Evolutionary conservation across 2,329 filamentous ascomycete species (phyloP).

Genomic region (Aspergillus sp.): DNA sequence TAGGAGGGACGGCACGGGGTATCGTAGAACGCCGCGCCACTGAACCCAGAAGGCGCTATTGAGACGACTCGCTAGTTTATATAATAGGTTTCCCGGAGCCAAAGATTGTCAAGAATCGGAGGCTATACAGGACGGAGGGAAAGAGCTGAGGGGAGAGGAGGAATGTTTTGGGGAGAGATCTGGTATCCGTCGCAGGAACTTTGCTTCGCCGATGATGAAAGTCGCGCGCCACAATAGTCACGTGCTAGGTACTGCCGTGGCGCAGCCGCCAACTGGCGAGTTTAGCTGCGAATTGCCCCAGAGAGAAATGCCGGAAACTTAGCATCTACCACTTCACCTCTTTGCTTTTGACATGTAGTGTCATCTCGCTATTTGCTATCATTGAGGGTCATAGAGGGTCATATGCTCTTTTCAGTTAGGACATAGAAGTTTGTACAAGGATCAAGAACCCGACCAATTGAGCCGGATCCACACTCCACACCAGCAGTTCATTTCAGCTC

Average conservation of each 20-base stretch:
- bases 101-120: not conserved
- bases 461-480: no score
- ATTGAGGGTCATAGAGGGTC: no score
- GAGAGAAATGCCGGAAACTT: no score
- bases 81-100: not conserved
- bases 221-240: constrained; percentile 17
- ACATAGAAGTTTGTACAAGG: no score
- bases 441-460: no score
- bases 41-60: not conserved
- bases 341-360: no score
- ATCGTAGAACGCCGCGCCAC: not conserved
- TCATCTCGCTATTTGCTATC: no score
- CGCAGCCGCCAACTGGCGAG: constrained; percentile 2
- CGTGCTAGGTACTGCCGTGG: constrained; percentile 6
- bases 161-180: not conserved
- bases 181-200: constrained; percentile 5
- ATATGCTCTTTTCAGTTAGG: no score
- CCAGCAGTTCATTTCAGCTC: no score
- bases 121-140: not conserved
- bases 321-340: no score
- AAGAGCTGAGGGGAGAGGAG: constrained; percentile 7
- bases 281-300: no score
- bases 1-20: not conserved
- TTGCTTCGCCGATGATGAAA: constrained; percentile 21
- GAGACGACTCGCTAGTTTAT: not conserved